Conservation (phyloP, 208 protist species). For the Leishmania lainsoni region DNA sequence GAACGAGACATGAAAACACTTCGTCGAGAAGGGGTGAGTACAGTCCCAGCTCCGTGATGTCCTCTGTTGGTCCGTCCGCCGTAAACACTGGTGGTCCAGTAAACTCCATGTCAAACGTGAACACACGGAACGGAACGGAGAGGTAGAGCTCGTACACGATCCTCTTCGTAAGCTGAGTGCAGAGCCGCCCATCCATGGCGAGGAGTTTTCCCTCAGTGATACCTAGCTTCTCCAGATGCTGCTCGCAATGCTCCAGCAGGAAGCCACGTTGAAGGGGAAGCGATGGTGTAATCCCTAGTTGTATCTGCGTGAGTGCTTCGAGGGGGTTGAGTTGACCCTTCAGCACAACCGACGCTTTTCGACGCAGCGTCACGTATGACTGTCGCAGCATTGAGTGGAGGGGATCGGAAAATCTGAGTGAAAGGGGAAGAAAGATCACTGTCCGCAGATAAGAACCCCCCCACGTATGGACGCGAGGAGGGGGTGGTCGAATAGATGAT, state of each 20-base stretch:
- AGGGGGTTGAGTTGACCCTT: conserved; percentile 52
- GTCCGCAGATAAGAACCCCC: neutral
- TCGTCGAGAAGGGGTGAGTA: conserved; percentile 79
- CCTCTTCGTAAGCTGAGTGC: conserved; percentile 64
- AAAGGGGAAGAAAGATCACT: neutral
- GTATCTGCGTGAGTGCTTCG: conserved; percentile 82
- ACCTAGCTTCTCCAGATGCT: conserved; percentile 65
- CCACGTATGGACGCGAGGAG: neutral
- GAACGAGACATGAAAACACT: conserved; percentile 75
- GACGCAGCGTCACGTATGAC: conserved; percentile 8
- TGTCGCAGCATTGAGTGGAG: conserved; percentile 3
- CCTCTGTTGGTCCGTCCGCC: conserved; percentile 81
- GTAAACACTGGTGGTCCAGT: conserved; percentile 85
- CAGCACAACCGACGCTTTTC: conserved; percentile 4
- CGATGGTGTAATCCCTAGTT: conserved; percentile 79
- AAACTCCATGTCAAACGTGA: conserved; percentile 92
- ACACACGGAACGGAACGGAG: conserved; percentile 85
- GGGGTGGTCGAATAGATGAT: neutral
- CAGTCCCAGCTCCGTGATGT: conserved; percentile 88
- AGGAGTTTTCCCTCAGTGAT: conserved; percentile 80
- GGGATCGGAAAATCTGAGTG: neutral
- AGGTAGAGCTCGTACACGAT: conserved; percentile 84
- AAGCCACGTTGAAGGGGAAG: conserved; percentile 74
- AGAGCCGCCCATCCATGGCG: conserved; percentile 80
- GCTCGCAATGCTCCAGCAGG: conserved; percentile 74